Evolutionary conservation across 192 early-diverging fungal genomes (phyloP).

Genomic region (Spizellomyces sp.): DNA sequence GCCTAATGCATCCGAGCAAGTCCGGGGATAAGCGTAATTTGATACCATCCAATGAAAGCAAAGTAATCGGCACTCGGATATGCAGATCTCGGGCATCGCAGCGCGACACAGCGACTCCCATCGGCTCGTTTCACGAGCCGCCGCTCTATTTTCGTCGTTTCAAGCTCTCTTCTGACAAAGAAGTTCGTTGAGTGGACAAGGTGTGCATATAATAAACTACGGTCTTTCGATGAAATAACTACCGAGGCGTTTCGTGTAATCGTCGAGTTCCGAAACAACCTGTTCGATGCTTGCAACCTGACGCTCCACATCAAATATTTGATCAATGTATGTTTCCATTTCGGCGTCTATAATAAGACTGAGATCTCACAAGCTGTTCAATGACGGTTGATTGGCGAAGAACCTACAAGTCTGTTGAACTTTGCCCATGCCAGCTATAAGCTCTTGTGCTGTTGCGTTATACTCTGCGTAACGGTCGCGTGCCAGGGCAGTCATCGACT

Average conservation of each 20-base stretch:
- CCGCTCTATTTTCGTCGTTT: no score
- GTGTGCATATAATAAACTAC: no score
- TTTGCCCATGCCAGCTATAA: conserved; percentile 24
- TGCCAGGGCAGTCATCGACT: conserved; percentile 17
- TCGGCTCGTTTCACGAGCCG: no score
- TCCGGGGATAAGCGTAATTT: no score
- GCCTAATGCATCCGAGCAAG: no score
- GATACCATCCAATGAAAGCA: no score
- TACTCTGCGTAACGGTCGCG: conserved; percentile 19
- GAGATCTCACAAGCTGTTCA: background rate
- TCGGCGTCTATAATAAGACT: conserved; percentile 19
- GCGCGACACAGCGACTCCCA: no score
- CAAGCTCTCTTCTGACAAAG: no score
- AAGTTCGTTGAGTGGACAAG: no score
- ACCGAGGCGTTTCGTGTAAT: conserved; percentile 37
- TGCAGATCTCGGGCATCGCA: no score
- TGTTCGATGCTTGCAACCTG: conserved; percentile 37
- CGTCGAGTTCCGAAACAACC: conserved; percentile 39
- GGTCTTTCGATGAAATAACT: background rate
- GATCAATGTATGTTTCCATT: conserved; percentile 23
- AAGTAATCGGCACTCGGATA: no score
- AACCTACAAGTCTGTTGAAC: conserved; percentile 26
- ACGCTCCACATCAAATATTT: conserved; percentile 37
- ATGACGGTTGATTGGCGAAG: background rate
- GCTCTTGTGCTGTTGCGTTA: conserved; percentile 18